Base-by-base conservation (phyloP, 2,329 filamentous ascomycete species). In the Dactylellina sp. region DNA sequence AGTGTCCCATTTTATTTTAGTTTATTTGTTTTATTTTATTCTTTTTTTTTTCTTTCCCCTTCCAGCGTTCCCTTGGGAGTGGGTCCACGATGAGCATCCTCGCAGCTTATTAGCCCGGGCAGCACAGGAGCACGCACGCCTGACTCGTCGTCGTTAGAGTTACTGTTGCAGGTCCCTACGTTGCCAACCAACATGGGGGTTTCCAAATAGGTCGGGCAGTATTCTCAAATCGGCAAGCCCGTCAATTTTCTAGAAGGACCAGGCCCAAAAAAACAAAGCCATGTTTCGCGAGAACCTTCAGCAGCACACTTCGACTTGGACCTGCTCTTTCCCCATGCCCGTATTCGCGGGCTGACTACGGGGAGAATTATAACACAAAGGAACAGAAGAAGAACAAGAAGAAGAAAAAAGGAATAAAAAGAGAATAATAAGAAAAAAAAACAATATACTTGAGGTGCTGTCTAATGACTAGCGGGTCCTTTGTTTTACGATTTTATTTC, bases 261-360 rank as follows among this genome's bases (percentile, higher is more conserved):
- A 53, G 60, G 24, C 46, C 53, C 20, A 60, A 57, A 72, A 65
- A 72, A 65, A 72, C 52, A 60, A 64, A 61, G 50, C 52, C 57
- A 52, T 72, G 68, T 72, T 72, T 72, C 68, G 68, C 68, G 66
- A 72, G 66, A 64, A 59, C 25, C 42, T 57, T 57, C 61, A 22
- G 24, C 16, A 24, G 14, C n/a, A 16, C 28, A 32, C 28, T n/a
- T 7, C 22, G 28, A 24, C 24, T n/a, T 40, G 24, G 42, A 53
- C 28, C 42, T 72, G 60, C 68, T 64, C 66, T 59, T 65, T 72
- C 68, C 66, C 68, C 68, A 72, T 72, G 68, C 60, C 60, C 66
- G 64, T 72, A 59, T 55, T 40, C 20, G 35, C 14, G 49, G 28
- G 32, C 44, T 57, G 63, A 39, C 49, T 60, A 65, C 68, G 60